These are phyloP conservation scores for Globisporangium irregulare DNA, from an alignment of 352 stramenopile species.

Conservation along the genomic window DNA sequence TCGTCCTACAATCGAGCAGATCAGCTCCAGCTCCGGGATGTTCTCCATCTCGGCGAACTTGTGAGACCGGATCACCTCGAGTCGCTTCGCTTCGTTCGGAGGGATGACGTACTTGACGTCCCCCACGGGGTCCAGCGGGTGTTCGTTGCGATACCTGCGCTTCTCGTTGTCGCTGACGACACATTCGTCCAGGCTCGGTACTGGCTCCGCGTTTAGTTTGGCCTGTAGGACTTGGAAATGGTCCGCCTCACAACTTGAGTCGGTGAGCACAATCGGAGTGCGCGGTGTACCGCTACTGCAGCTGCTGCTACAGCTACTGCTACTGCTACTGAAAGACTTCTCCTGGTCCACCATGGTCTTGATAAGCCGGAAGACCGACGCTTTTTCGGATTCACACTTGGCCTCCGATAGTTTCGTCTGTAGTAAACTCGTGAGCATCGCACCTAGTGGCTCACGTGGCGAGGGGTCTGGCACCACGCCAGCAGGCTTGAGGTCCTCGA, in stretches of 20 bases:
- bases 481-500: neutral
- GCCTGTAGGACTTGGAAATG: neutral
- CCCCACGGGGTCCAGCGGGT: slow-evolving; percentile 17
- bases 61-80: slow-evolving; percentile 23
- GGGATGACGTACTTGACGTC: slow-evolving; percentile 11
- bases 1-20: slow-evolving; percentile 39
- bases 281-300: neutral
- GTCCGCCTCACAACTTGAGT: neutral
- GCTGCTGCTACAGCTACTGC: neutral
- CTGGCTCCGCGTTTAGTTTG: neutral
- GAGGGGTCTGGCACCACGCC: neutral
- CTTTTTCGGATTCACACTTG: neutral
- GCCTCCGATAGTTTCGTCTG: neutral
- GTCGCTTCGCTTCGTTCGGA: slow-evolving; percentile 30
- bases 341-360: neutral
- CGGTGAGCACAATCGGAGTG: neutral
- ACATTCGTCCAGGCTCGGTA: neutral
- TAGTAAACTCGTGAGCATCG: neutral
- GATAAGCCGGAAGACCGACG: neutral
- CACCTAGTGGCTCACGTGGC: neutral
- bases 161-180: slow-evolving; percentile 2
- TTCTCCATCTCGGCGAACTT: slow-evolving; percentile 28
- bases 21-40: slow-evolving; percentile 44
- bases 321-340: neutral
- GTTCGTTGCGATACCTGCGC: neutral